A percentile compares a stretch with the other conserved stretches of the same genome.
Evolutionary conservation across 495 filamentous ascomycete genomes (phyloP).

Genomic region (Aspergillus panamensis): DNA sequence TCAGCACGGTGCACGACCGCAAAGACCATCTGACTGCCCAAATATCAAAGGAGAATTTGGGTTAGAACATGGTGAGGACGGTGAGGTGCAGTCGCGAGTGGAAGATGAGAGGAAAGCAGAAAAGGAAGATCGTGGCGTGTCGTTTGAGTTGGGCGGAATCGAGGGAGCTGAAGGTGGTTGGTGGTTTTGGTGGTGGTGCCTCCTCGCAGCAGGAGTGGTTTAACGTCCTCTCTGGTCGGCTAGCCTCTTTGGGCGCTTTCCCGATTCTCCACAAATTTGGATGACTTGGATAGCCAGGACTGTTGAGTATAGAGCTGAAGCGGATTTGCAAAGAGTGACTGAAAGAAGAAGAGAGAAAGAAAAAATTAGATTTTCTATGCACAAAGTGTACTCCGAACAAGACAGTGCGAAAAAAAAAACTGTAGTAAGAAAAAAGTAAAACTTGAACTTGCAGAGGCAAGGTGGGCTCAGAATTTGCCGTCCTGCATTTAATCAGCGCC

Average conservation of each 20-base stretch:
- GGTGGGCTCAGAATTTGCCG: slow-evolving; percentile 7
- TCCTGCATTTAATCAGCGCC: neutral
- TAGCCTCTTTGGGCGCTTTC: slow-evolving; percentile 18
- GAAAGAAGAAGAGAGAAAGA: neutral
- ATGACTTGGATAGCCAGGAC: neutral
- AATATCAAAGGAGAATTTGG: slow-evolving; percentile 5
- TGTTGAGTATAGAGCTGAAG: neutral
- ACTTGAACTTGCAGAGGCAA: neutral
- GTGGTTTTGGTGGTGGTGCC: slow-evolving; percentile 20
- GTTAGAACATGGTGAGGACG: slow-evolving; percentile 24
- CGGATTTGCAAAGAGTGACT: neutral
- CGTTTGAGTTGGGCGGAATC: slow-evolving; percentile 35
- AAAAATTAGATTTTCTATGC: neutral
- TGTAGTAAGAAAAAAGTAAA: neutral
- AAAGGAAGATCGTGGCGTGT: slow-evolving; percentile 32
- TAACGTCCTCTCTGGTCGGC: slow-evolving; percentile 7
- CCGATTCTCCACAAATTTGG: slow-evolving; percentile 12
- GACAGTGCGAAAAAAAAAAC: slow-evolving; percentile 4
- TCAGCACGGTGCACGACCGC: slow-evolving; percentile 25
- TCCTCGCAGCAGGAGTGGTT: slow-evolving; percentile 3
- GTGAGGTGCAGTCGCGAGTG: slow-evolving; percentile 4
- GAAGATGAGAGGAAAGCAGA: slow-evolving; percentile 24
- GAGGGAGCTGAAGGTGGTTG: slow-evolving; percentile 27
- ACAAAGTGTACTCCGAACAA: neutral
- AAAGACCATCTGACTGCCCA: slow-evolving; percentile 30